phyloP scores from a whole-genome alignment of 2,329 filamentous ascomycete species.

The Hymenoscyphus fructigenus region DNA sequence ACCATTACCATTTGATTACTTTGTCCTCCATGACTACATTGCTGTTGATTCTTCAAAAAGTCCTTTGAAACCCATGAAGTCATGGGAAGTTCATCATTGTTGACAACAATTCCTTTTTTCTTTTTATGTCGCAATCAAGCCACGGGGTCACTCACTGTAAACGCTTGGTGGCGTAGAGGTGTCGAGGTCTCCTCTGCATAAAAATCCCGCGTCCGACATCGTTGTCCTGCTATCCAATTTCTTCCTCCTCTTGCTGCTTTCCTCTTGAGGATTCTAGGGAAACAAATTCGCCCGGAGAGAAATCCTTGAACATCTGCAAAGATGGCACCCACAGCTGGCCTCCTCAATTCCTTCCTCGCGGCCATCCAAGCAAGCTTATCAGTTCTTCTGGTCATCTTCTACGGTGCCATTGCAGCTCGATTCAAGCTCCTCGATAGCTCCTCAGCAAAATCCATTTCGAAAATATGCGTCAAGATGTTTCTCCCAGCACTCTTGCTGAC shows the following conservation, averaged over 20 bases:
- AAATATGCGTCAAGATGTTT: slow-evolving; percentile 48
- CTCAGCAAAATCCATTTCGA: slow-evolving; percentile 44
- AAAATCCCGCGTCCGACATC: background rate
- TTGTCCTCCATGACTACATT: background rate
- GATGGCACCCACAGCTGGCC: slow-evolving; percentile 6
- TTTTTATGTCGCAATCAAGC: slow-evolving; percentile 3
- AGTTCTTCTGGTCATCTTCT: slow-evolving; percentile 47
- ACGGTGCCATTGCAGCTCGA: slow-evolving; percentile 44
- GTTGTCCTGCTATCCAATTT: background rate
- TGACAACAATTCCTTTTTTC: background rate
- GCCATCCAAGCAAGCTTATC: slow-evolving; percentile 49
- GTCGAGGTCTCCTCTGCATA: background rate
- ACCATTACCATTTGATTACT: background rate
- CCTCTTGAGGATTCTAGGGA: background rate
- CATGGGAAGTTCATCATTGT: background rate
- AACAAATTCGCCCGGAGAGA: background rate
- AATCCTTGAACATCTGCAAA: background rate
- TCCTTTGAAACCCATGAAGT: background rate
- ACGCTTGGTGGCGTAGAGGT: background rate
- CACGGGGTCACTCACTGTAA: background rate
- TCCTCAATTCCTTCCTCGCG: slow-evolving; percentile 43
- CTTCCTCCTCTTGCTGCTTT: background rate
- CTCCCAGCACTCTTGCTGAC: slow-evolving; percentile 47
- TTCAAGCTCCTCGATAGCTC: slow-evolving; percentile 40
- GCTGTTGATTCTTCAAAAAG: too few species aligned